These are phyloP conservation scores for Rhizopus arrhizus DNA, from an alignment of 371 early-diverging fungal genomes.

Conservation along the genomic window DNA sequence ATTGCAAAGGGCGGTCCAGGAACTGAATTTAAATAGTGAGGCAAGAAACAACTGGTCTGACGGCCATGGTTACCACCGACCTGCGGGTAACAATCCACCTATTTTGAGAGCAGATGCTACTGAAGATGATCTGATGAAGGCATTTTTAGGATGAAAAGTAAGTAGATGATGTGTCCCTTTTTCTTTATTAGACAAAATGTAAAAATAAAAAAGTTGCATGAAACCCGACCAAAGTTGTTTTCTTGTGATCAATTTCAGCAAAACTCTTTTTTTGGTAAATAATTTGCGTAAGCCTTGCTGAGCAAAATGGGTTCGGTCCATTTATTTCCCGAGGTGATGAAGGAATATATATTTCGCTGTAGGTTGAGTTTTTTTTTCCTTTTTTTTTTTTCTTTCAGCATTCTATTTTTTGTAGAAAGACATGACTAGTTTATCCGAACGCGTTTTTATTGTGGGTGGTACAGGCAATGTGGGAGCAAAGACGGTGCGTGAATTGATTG, in stretches of 20 bases:
- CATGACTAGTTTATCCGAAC: background rate
- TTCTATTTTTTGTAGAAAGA: background rate
- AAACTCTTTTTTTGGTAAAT: too few relatives aligned
- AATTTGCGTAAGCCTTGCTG: too few relatives aligned
- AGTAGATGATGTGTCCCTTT: background rate
- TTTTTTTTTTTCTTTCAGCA: too few relatives aligned
- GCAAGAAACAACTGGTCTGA: background rate
- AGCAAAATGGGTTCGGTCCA: background rate
- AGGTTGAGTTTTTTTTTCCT: background rate
- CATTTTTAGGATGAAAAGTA: background rate
- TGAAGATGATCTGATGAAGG: background rate
- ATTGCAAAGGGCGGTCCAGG: background rate
- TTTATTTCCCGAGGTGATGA: background rate
- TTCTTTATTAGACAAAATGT: too few relatives aligned
- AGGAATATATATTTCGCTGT: background rate
- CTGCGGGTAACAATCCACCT: background rate
- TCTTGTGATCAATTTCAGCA: too few relatives aligned
- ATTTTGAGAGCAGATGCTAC: background rate
- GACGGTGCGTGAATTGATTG: conserved; percentile 13
- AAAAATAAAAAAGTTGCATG: too few relatives aligned
- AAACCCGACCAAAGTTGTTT: too few relatives aligned
- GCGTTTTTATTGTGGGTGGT: conserved; percentile 32
- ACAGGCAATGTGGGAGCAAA: conserved; percentile 29
- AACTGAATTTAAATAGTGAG: background rate
- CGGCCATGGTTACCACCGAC: background rate